A percentile compares a stretch with the other conserved stretches of the same genome.
Conservation (phyloP, 2,329 filamentous ascomycete genomes). For the Tolypocladium sp. region DNA sequence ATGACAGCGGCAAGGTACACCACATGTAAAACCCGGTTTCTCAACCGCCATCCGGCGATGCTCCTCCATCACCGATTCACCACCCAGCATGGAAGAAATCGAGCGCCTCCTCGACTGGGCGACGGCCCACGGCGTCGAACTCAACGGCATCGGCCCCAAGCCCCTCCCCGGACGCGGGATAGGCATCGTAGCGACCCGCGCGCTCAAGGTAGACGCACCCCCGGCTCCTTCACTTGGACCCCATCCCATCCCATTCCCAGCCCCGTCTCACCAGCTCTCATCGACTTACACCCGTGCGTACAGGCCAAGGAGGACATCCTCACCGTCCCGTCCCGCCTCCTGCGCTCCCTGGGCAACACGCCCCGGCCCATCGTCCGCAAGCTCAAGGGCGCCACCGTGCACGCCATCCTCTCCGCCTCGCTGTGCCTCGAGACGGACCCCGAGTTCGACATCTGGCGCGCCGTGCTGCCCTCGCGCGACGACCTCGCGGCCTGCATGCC, state of each 20-base stretch:
- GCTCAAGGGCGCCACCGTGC: slow-evolving; percentile 48
- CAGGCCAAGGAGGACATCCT: slow-evolving; percentile 47
- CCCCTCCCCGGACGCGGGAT: slow-evolving; percentile 64
- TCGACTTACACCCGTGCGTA: neutral
- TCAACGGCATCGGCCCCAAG: slow-evolving; percentile 58
- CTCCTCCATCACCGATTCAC: neutral
- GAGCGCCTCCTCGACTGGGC: slow-evolving; percentile 62
- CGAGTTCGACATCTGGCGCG: slow-evolving; percentile 49
- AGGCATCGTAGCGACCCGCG: slow-evolving; percentile 63
- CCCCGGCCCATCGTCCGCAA: slow-evolving; percentile 40
- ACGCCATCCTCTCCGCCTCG: slow-evolving; percentile 64
- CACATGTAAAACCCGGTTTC: neutral
- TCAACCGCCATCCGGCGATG: neutral
- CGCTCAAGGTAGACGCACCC: slow-evolving; percentile 47
- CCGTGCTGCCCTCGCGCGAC: slow-evolving; percentile 53
- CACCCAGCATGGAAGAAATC: slow-evolving; percentile 10
- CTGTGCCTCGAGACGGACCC: slow-evolving; percentile 44
- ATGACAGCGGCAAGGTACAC: neutral
- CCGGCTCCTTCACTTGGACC: neutral
- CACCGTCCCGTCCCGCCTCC: slow-evolving; percentile 51
- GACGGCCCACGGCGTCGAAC: slow-evolving; percentile 49
- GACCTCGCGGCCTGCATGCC: slow-evolving; percentile 46
- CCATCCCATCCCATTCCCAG: neutral
- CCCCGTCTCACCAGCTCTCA: neutral
- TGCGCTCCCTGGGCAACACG: slow-evolving; percentile 56